Evolutionary conservation across 177 flowering plant genomes (phyloP).

Genomic region (Vitis hybrid): DNA sequence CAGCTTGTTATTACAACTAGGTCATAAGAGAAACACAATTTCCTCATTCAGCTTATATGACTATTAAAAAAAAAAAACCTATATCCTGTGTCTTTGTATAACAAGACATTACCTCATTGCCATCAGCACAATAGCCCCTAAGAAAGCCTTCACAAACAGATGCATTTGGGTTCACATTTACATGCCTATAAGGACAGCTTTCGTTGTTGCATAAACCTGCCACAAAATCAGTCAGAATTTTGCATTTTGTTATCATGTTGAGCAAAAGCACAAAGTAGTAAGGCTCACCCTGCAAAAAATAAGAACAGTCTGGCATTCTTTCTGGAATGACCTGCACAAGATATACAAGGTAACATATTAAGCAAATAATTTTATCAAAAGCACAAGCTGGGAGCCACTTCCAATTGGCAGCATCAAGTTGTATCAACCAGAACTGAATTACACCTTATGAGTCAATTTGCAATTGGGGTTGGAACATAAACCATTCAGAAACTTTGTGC

Average conservation of each 20-base stretch:
- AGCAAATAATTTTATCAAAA: not conserved
- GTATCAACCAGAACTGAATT: constrained; percentile 1
- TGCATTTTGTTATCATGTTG: not conserved
- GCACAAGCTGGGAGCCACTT: not conserved
- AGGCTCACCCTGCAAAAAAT: constrained; percentile 73
- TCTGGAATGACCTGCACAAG: constrained; percentile 88
- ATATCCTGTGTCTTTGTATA: not conserved
- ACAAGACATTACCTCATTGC: constrained; percentile 72
- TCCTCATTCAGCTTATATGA: too few relatives aligned
- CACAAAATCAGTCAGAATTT: constrained; percentile 17
- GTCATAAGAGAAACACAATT: too few relatives aligned
- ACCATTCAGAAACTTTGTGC: constrained; percentile 91
- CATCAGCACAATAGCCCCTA: constrained; percentile 93
- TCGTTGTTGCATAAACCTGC: constrained; percentile 87
- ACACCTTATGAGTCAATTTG: constrained; percentile 96
- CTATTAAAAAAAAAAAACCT: too few relatives aligned
- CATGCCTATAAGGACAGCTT: constrained; percentile 90
- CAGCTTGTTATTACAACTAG: too few relatives aligned
- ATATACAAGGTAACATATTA: constrained; percentile 12
- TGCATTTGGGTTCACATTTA: constrained; percentile 84
- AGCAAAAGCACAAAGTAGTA: constrained; percentile 3
- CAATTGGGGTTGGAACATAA: constrained; percentile 64
- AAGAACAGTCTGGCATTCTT: constrained; percentile 97
- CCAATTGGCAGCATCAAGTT: not conserved
- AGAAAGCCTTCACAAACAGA: constrained; percentile 87